Evolutionary conservation across 176 grass and related monocot species (phyloP).

Genomic region (Oryza glaberrima): DNA sequence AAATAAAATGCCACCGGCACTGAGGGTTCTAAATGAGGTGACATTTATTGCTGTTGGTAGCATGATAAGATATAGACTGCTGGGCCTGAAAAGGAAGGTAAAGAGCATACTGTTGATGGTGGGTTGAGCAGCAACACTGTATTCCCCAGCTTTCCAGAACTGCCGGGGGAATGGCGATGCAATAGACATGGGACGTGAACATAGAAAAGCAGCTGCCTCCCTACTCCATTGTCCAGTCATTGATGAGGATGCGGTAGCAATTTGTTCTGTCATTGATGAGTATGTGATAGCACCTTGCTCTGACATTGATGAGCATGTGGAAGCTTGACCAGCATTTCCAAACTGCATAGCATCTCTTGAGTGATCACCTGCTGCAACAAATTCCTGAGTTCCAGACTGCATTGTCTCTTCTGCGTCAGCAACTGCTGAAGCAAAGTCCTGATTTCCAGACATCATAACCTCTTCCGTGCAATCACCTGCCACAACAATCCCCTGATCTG

Average conservation of each 20-base stretch:
- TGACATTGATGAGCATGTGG: background rate
- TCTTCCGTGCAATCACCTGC: background rate
- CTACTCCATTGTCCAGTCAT: conserved; percentile 16
- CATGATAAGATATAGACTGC: no score
- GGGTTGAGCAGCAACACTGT: conserved; percentile 32
- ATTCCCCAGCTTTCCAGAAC: conserved; percentile 71
- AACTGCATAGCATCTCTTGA: conserved; percentile 8
- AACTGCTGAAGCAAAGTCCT: background rate
- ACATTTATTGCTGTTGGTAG: no score
- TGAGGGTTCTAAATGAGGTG: background rate
- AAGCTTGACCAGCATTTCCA: conserved; percentile 12
- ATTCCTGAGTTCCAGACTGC: background rate
- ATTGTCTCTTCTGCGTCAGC: background rate
- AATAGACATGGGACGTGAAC: background rate
- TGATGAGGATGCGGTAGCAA: conserved; percentile 4
- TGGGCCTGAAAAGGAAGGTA: conserved; percentile 1
- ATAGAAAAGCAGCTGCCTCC: conserved; percentile 1
- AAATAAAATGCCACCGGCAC: conserved; percentile 8
- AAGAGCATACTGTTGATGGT: conserved; percentile 30
- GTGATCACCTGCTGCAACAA: background rate
- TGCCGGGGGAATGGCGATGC: conserved; percentile 33
- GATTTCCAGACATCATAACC: conserved; percentile 3
- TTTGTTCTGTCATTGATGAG: conserved; percentile 14
- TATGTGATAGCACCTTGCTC: no score
- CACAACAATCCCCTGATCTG: background rate